phyloP scores from a whole-genome alignment of 768 basidiomycete genomes.

The Tylopilus intermedius region DNA sequence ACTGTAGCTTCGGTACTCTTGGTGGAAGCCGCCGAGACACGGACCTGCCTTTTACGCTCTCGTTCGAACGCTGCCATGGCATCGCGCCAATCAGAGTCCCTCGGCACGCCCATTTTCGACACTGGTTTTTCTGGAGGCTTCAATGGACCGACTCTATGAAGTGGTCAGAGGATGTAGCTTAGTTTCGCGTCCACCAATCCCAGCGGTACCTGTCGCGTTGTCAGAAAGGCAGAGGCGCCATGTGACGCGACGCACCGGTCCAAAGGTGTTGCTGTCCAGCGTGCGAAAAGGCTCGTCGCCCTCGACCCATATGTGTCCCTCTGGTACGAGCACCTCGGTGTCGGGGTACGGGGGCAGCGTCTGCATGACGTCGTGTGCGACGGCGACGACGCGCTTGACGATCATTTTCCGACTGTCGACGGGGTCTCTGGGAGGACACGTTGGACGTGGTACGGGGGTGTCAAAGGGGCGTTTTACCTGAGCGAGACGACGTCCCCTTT shows the following conservation, averaged over 20 bases:
- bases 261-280: constrained; percentile 69
- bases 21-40: constrained; percentile 11
- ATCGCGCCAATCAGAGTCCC: constrained; percentile 23
- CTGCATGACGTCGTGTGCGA: constrained; percentile 58
- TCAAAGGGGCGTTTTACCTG: constrained; percentile 34
- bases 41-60: constrained; percentile 22
- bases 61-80: constrained; percentile 31
- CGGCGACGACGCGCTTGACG: constrained; percentile 63
- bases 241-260: constrained; percentile 45
- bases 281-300: constrained; percentile 41
- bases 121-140: constrained; percentile 20
- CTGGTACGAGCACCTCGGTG: constrained; percentile 47
- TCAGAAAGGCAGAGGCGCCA: neutral
- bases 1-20: neutral
- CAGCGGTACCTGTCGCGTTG: constrained; percentile 33
- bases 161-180: constrained; percentile 48
- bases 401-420: constrained; percentile 46
- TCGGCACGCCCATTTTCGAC: constrained; percentile 15
- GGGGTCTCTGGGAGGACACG: constrained; percentile 48
- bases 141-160: constrained; percentile 40
- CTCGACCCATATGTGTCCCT: constrained; percentile 73
- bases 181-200: constrained; percentile 50
- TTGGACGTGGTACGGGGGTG: neutral
- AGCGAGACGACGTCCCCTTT: constrained; percentile 67
- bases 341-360: constrained; percentile 68